These are phyloP conservation scores for Ceratocystis harringtonii DNA, from an alignment of 2,329 filamentous ascomycete genomes.

Conservation along the genomic window DNA sequence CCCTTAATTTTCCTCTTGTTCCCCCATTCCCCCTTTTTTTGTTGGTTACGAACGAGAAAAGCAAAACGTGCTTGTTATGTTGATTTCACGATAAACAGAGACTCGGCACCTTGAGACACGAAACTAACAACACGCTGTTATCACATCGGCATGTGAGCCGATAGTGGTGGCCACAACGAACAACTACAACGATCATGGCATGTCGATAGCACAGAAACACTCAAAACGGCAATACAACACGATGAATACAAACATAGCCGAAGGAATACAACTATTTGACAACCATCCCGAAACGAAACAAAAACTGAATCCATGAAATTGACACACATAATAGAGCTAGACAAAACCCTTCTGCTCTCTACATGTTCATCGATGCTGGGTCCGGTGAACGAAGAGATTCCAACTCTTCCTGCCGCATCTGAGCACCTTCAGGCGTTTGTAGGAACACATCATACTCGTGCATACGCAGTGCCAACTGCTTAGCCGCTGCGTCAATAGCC, in stretches of 20 bases:
- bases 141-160: no score
- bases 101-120: neutral
- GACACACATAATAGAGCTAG: no score
- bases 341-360: neutral
- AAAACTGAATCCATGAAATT: no score
- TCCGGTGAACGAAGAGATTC: slow-evolving; percentile 1
- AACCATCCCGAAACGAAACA: no score
- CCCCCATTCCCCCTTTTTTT: neutral
- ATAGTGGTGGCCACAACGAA: no score
- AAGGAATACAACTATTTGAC: no score
- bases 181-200: no score
- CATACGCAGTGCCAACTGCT: slow-evolving; percentile 39
- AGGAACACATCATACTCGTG: slow-evolving; percentile 35
- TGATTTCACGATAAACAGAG: neutral
- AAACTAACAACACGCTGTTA: neutral
- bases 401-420: slow-evolving; percentile 10
- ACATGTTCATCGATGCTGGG: slow-evolving; percentile 1
- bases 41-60: neutral
- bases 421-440: slow-evolving; percentile 18
- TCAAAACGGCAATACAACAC: no score
- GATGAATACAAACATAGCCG: no score
- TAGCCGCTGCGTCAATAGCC: slow-evolving; percentile 38
- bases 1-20: neutral
- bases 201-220: no score
- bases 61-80: neutral